phyloP scores from a whole-genome alignment of 495 filamentous ascomycete genomes.

The Penicillium paxilli region DNA sequence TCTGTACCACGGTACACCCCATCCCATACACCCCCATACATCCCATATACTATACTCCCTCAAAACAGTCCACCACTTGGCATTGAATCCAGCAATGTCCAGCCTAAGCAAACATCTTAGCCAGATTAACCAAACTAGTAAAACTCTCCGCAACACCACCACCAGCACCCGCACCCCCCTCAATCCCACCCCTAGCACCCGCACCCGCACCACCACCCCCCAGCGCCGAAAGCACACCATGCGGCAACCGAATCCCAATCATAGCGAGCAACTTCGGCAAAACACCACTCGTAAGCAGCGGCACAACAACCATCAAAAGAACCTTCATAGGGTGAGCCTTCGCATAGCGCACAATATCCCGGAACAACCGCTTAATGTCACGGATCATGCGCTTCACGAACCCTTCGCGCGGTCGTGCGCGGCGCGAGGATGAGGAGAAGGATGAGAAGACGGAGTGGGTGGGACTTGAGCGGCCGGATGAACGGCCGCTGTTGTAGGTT shows the following conservation, averaged over 20 bases:
- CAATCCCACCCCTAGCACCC: conserved; percentile 38
- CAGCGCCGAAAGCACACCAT: conserved; percentile 55
- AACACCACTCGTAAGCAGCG: conserved; percentile 78
- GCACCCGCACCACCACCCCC: conserved; percentile 40
- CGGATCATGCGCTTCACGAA: conserved; percentile 69
- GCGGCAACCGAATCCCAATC: conserved; percentile 75
- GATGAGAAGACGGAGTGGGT: conserved; percentile 47
- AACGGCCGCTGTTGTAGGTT: conserved; percentile 25
- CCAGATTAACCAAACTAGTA: conserved; percentile 54
- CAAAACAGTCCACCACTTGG: too few relatives aligned
- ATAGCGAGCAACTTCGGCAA: conserved; percentile 68
- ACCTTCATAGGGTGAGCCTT: conserved; percentile 64
- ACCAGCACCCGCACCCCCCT: conserved; percentile 30
- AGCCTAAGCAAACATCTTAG: conserved; percentile 62
- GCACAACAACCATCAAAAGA: conserved; percentile 73
- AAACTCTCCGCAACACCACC: conserved; percentile 43
- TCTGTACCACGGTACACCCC: too few relatives aligned
- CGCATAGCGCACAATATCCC: conserved; percentile 73
- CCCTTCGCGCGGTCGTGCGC: conserved; percentile 68
- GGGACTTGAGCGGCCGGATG: conserved; percentile 41
- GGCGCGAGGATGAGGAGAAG: conserved; percentile 58
- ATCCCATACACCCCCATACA: too few relatives aligned
- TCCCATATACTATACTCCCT: too few relatives aligned
- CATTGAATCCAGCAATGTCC: background rate
- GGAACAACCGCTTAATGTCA: conserved; percentile 70